These are phyloP conservation scores for Colletotrichum eleusines DNA, from an alignment of 2,329 filamentous ascomycete genomes.

Conservation along the genomic window DNA sequence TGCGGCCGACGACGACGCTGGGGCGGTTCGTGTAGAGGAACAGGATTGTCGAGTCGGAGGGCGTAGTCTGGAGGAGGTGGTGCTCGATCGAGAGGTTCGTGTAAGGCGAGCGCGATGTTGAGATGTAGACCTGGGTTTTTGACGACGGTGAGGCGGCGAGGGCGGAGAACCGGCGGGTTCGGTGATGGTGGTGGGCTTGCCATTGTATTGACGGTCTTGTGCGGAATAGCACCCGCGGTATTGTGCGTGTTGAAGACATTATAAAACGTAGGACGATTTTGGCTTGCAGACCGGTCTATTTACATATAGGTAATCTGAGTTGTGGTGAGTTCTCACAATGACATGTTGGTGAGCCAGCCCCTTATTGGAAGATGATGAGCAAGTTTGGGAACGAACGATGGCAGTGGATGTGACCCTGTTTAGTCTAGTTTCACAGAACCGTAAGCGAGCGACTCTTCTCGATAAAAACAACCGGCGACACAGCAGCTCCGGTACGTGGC, in stretches of 20 bases:
- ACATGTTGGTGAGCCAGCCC: slow-evolving; percentile 7
- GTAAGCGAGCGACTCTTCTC: not conserved
- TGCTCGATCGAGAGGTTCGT: slow-evolving; percentile 96
- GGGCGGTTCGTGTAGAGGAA: slow-evolving; percentile 91
- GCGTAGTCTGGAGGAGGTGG: slow-evolving; percentile 81
- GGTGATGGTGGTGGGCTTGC: not conserved
- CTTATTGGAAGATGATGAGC: not conserved
- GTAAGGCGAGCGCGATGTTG: slow-evolving; percentile 78
- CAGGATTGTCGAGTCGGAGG: slow-evolving; percentile 79
- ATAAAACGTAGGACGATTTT: not conserved
- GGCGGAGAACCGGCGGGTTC: slow-evolving; percentile 36
- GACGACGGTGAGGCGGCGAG: slow-evolving; percentile 57
- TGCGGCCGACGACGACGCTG: slow-evolving; percentile 91
- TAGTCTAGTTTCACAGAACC: rapidly evolving
- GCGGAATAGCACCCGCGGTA: not conserved
- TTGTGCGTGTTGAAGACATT: slow-evolving; percentile 18
- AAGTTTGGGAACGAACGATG: not conserved
- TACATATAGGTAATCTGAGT: not conserved
- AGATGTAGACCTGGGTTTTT: slow-evolving; percentile 77
- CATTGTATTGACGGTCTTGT: not conserved
- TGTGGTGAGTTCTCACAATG: slow-evolving; percentile 10
- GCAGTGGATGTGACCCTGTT: not conserved
- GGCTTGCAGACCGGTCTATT: not conserved
- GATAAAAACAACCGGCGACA: not conserved
- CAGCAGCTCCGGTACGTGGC: not conserved